phyloP scores from a whole-genome alignment of 805 yeast species.

The Sungouiozyma ichnusensis region DNA sequence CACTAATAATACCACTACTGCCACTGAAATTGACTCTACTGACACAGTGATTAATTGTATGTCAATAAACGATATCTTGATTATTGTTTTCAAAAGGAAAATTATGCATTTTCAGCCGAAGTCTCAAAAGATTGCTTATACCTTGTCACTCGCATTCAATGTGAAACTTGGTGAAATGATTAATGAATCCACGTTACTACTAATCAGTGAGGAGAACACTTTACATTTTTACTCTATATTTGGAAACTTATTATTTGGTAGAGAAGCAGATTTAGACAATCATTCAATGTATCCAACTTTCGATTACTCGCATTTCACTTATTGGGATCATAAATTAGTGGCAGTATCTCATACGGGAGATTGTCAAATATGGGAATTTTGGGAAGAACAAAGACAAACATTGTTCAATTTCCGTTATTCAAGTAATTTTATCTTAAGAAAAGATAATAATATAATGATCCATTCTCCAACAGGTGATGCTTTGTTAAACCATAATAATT shows the following conservation, averaged over 20 bases:
- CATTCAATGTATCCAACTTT: constrained; percentile 4
- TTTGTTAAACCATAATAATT: constrained; percentile 10
- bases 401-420: constrained; percentile 17
- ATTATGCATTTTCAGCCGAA: constrained; percentile 14
- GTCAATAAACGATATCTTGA: constrained; percentile 3
- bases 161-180: constrained; percentile 16
- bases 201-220: constrained; percentile 17
- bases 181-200: constrained; percentile 11
- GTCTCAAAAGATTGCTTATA: constrained; percentile 7
- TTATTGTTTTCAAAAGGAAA: constrained; percentile 11
- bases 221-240: constrained; percentile 17
- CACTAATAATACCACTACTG: background rate
- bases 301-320: constrained; percentile 13
- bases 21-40: background rate
- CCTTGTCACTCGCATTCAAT: constrained; percentile 7
- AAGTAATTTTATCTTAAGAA: constrained; percentile 15
- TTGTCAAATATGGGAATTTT: constrained; percentile 20
- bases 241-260: constrained; percentile 23
- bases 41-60: constrained; percentile 1
- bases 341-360: constrained; percentile 14
- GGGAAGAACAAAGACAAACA: constrained; percentile 17
- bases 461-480: constrained; percentile 21
- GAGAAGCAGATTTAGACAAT: constrained; percentile 12
- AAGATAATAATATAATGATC: constrained; percentile 21
- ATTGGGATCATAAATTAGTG: constrained; percentile 11